Evolutionary conservation across 495 filamentous ascomycete genomes (phyloP), one percentile per base, ranked within the genome.

Genomic region (Ramalina intermedia): DNA sequence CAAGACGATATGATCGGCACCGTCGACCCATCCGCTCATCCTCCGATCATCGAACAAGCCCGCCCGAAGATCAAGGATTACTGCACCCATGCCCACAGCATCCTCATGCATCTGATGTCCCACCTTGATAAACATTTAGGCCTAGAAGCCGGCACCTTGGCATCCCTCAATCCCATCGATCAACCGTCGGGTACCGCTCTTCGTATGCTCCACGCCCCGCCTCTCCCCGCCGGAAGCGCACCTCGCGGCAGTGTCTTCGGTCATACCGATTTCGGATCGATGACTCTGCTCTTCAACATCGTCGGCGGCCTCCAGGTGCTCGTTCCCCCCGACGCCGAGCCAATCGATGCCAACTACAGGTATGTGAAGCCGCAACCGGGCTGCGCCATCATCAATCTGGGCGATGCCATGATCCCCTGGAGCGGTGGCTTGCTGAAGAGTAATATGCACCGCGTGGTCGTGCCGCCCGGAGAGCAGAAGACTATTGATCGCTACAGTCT

Each of bases 341-440:
- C 29, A 8, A 60, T 29, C 24, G 36, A 55, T 29, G 51, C 50
- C 14, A 50, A 65, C 13, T 66, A 63, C 58, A 41, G 46, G 7
- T 66, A 52, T 49, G 53, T 66, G 4, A 50, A 48, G 39, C 63
- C 64, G 1, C 44, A 54, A 46, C 57, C 48, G 3, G 61, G 60
- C 18, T 57, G 54, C 43, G 61, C 63, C 4, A 57, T 67, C 33
- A 50, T 65, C 48, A 67, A 67, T 37, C 41, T 65, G 6, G 64
- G 64, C 1, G 64, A 67, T 44, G 59, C 63, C 2, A 58, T 63
- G 38, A 61, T 58, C 2, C 57, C 57, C 37, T 63, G 57, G 50
- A 63, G 54, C 2, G 57, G 56, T 37, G 61, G 60, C 7, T 41
- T 61, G 13, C 37, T 67, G 38, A 59, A 51, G 26, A 52, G 44